Conservation (phyloP, 345 rosid genomes). For the Xanthoceras sorbifolium region DNA sequence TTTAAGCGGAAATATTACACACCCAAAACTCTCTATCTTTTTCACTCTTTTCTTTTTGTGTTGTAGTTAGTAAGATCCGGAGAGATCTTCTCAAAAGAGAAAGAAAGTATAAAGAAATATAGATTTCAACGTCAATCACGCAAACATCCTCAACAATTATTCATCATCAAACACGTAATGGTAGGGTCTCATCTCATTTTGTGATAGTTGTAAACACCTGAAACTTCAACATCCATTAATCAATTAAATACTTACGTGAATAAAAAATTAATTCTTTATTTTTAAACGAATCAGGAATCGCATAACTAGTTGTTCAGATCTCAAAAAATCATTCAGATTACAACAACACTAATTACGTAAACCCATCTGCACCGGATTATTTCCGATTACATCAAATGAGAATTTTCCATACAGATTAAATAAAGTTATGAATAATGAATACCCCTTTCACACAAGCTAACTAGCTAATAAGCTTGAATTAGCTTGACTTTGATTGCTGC, state of each 20-base stretch:
- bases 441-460: slow-evolving; percentile 19
- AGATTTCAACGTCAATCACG: slow-evolving; percentile 87
- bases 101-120: slow-evolving; percentile 34
- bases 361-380: background rate
- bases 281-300: background rate
- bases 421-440: background rate
- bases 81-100: slow-evolving; percentile 48
- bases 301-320: too few relatives aligned
- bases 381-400: background rate
- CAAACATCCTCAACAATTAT: slow-evolving; percentile 58
- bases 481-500: background rate
- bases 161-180: slow-evolving; percentile 62
- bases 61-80: slow-evolving; percentile 77
- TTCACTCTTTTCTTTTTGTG: slow-evolving; percentile 21
- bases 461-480: background rate
- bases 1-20: slow-evolving; percentile 32
- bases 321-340: too few relatives aligned
- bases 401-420: too few relatives aligned
- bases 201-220: slow-evolving; percentile 53
- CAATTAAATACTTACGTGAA: background rate
- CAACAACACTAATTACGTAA: too few relatives aligned
- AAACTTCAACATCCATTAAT: slow-evolving; percentile 43
- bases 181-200: slow-evolving; percentile 38
- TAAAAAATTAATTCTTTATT: too few relatives aligned
- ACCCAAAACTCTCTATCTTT: slow-evolving; percentile 8